These are phyloP conservation scores for Botryotinia calthae DNA, from an alignment of 2,329 filamentous ascomycete genomes.

Conservation along the genomic window DNA sequence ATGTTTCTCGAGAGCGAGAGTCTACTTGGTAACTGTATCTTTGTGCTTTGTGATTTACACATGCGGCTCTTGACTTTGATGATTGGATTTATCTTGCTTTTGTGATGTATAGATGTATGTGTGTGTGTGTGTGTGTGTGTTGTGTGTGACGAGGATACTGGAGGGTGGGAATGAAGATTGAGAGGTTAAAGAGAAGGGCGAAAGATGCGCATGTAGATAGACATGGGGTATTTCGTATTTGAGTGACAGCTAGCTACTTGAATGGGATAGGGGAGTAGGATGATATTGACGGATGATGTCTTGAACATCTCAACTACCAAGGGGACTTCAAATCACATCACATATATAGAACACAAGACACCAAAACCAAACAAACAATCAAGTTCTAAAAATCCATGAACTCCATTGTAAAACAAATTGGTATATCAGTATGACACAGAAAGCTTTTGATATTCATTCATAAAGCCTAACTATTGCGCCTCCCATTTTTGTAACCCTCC, in stretches of 20 bases:
- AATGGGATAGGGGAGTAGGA: not conserved
- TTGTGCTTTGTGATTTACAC: not conserved
- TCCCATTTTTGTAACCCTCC: slow-evolving; percentile 11
- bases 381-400: slow-evolving; percentile 3
- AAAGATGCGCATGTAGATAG: not conserved
- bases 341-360: not conserved
- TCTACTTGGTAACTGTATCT: not conserved
- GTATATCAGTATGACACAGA: slow-evolving; percentile 20
- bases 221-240: not conserved
- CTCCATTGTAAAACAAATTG: slow-evolving; percentile 16
- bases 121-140: too few species aligned
- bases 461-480: slow-evolving; percentile 21
- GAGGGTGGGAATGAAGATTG: not conserved
- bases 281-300: not conserved
- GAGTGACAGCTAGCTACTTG: too few species aligned
- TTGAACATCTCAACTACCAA: not conserved
- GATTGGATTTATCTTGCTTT: too few species aligned
- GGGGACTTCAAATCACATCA: not conserved
- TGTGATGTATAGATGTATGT: not conserved
- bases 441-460: slow-evolving; percentile 22
- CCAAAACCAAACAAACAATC: not conserved
- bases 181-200: not conserved
- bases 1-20: not conserved
- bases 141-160: not conserved
- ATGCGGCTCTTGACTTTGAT: too few species aligned